Evolutionary conservation across 192 early-diverging fungal species (phyloP).

Genomic region (Coemansia javaensis): DNA sequence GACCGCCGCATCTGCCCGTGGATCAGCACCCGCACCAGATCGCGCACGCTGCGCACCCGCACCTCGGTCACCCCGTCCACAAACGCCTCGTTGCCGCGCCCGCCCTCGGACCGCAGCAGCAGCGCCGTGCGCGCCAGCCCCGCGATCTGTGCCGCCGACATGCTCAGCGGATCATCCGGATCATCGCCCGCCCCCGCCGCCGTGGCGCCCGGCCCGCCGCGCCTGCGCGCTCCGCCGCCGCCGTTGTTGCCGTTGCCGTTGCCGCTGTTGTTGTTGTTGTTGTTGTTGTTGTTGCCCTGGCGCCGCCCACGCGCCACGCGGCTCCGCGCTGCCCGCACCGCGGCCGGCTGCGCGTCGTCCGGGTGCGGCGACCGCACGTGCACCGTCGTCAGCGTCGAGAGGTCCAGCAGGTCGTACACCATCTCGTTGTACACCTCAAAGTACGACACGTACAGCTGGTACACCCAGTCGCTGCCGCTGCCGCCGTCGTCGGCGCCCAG

Average conservation of each 20-base stretch:
- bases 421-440: constrained; percentile 86
- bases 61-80: constrained; percentile 61
- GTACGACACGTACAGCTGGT: constrained; percentile 81
- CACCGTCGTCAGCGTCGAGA: constrained; percentile 42
- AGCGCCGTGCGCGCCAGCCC: constrained; percentile 18
- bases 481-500: constrained; percentile 15
- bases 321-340: too few relatives aligned
- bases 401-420: constrained; percentile 78
- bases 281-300: too few relatives aligned
- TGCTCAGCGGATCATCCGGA: constrained; percentile 13
- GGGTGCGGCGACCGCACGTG: constrained; percentile 7
- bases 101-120: constrained; percentile 34
- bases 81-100: constrained; percentile 51
- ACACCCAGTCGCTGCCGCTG: constrained; percentile 55
- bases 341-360: neutral
- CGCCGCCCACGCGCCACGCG: too few relatives aligned
- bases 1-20: constrained; percentile 58
- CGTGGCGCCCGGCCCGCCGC: neutral
- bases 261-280: too few relatives aligned
- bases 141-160: constrained; percentile 28
- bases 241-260: too few relatives aligned
- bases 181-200: constrained; percentile 9
- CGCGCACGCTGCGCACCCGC: constrained; percentile 51
- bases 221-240: too few relatives aligned
- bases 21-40: constrained; percentile 55